A percentile compares a stretch with the other conserved stretches of the same genome.
These are phyloP conservation scores for Eucalyptus sp. DNA, from an alignment of 345 rosid species.

Conservation along the genomic window DNA sequence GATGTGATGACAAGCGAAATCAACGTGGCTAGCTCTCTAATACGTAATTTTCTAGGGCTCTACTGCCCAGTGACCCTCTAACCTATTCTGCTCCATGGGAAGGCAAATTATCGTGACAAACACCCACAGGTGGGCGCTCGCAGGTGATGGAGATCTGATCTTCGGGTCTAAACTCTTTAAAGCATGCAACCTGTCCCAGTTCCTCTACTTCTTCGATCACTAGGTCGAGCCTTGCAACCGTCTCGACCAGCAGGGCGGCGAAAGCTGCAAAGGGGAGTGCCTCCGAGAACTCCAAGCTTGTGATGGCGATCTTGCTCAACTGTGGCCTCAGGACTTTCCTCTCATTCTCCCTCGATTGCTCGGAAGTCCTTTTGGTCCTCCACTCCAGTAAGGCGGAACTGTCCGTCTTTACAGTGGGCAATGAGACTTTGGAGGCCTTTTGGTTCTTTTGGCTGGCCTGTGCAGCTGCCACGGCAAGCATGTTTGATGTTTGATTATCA, in stretches of 20 bases:
- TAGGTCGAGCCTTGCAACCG: slow-evolving; percentile 61
- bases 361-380: slow-evolving; percentile 25
- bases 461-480: slow-evolving; percentile 37
- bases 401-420: slow-evolving; percentile 61
- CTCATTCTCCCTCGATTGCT: slow-evolving; percentile 12
- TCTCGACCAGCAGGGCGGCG: slow-evolving; percentile 61
- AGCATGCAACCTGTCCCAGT: slow-evolving; percentile 53
- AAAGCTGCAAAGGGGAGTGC: slow-evolving; percentile 89
- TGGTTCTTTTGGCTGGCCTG: slow-evolving; percentile 20
- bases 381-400: slow-evolving; percentile 48
- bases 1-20: not conserved
- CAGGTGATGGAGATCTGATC: slow-evolving; percentile 8
- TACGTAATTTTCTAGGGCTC: not conserved
- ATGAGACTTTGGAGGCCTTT: slow-evolving; percentile 9
- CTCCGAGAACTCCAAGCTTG: slow-evolving; percentile 64
- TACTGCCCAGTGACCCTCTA: not conserved
- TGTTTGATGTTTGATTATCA: slow-evolving; percentile 17
- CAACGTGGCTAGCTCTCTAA: not conserved
- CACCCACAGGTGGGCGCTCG: slow-evolving; percentile 6
- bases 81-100: slow-evolving; percentile 9
- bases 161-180: slow-evolving; percentile 41
- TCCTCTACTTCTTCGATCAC: slow-evolving; percentile 69
- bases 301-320: slow-evolving; percentile 53
- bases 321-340: slow-evolving; percentile 57
- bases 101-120: slow-evolving; percentile 7